Base-by-base conservation (phyloP, 2,329 filamentous ascomycete genomes). In the Dissoconium aciculare region DNA sequence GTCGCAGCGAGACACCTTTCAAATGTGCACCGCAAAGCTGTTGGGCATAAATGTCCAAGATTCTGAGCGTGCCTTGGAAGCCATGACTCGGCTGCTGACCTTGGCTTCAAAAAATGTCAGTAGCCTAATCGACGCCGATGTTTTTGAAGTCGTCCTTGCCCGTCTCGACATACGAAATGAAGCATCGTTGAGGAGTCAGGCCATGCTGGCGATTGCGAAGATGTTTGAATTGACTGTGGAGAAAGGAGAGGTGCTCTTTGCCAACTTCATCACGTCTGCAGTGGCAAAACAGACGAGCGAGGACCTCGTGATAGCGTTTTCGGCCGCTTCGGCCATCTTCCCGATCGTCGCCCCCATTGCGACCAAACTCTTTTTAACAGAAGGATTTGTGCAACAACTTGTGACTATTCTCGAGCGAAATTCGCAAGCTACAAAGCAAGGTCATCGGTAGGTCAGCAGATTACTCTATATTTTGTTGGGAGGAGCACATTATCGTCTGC, bases 221-320 rank as follows among this genome's bases (percentile, higher is more conserved):
- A 81, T 89, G 47, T 68, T 94, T 38, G 79, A 87, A 52, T 73
- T 76, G 15, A 74, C 79, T 3, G 72, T 73, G 31, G 71, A 85
- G 9, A 66, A 70, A 5, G 82, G 83, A 3, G 69, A 75, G 41
- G 33, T 36, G 15, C 34, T 45, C n/a, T 70, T 94, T 29, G 69
- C 71, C 4, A 67, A 69, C 4, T 87, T 89, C 52, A 79, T 94
- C 51, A 74, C 74, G 32, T 63, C 69, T 11, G 73, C 77, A 31
- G 65, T 92, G 11, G 60, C 69, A 42, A 74, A 77, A 40, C 75
- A 75, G 31, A 87, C 78, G 14, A 81, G 84, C 40, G 85, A 94
- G 47, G 82, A 92, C 54, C 72, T 91, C 42, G 82, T 93, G 32
- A 66, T 89, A 29, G 85, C 85, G 4, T 95, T 94, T 53, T 95